phyloP scores from a whole-genome alignment of 1,139 yeast genomes.

The Protomyces macrosporus region DNA sequence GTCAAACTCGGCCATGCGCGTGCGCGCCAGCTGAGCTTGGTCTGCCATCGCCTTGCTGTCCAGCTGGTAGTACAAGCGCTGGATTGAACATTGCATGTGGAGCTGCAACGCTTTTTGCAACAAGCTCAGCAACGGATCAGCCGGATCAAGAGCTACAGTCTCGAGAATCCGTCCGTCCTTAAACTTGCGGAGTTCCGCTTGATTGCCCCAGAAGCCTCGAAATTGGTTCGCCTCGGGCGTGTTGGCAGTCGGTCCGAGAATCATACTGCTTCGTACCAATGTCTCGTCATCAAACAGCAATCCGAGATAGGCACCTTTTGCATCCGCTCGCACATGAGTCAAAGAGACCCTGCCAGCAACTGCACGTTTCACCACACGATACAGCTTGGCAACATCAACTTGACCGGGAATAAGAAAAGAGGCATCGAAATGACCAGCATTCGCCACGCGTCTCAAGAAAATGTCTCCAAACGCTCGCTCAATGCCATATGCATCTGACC shows the following conservation, averaged over 20 bases:
- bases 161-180: constrained; percentile 79
- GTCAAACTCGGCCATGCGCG: constrained; percentile 33
- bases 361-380: neutral
- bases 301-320: neutral
- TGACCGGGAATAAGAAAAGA: neutral
- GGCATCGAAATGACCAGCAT: neutral
- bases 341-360: neutral
- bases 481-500: neutral
- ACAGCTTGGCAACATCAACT: neutral
- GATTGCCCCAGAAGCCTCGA: constrained; percentile 83
- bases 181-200: constrained; percentile 80
- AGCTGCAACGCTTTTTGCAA: constrained; percentile 49
- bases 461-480: neutral
- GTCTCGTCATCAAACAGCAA: neutral
- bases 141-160: constrained; percentile 70
- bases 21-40: neutral
- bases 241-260: constrained; percentile 60
- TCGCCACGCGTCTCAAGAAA: neutral
- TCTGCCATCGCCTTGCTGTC: constrained; percentile 50
- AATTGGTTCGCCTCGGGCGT: constrained; percentile 57
- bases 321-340: neutral
- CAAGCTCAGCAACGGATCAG: constrained; percentile 1
- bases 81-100: constrained; percentile 45
- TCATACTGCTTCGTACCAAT: neutral
- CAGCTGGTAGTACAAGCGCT: constrained; percentile 56